Percentiles rank a stretch among this genome's conserved stretches.
These are phyloP conservation scores for Aspergillus diversus DNA, from an alignment of 495 filamentous ascomycete genomes.

Conservation along the genomic window DNA sequence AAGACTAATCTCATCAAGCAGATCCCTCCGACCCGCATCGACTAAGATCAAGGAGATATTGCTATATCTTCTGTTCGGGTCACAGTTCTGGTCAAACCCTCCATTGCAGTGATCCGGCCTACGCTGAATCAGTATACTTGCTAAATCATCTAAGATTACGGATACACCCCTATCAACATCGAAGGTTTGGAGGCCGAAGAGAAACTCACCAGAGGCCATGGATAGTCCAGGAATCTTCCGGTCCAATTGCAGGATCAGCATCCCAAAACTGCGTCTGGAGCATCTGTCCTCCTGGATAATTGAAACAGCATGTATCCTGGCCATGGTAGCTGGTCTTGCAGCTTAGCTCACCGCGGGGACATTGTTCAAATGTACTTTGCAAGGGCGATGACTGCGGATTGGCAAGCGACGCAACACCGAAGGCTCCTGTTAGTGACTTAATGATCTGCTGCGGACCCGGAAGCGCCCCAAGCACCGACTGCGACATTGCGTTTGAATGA, in stretches of 20 bases:
- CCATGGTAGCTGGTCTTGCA: conserved; percentile 60
- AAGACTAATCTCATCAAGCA: conserved; percentile 73
- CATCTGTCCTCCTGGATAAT: conserved; percentile 76
- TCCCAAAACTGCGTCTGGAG: conserved; percentile 93
- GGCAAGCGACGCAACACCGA: conserved; percentile 35
- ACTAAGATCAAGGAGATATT: conserved; percentile 72
- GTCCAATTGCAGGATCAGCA: conserved; percentile 66
- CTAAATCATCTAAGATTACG: neutral
- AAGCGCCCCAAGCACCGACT: conserved; percentile 28
- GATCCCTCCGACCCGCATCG: conserved; percentile 59
- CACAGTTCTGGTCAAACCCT: conserved; percentile 74
- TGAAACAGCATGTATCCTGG: conserved; percentile 78
- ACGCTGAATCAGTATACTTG: neutral
- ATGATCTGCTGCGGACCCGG: conserved; percentile 49
- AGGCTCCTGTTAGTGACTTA: conserved; percentile 38
- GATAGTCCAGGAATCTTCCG: conserved; percentile 79
- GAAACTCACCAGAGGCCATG: conserved; percentile 75
- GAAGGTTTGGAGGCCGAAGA: neutral
- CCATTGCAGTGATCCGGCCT: conserved; percentile 89
- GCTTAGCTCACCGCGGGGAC: conserved; percentile 56
- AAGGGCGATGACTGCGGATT: conserved; percentile 15
- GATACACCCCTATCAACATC: neutral
- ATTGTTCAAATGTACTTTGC: conserved; percentile 34
- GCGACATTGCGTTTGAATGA: conserved; percentile 6
- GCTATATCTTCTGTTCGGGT: conserved; percentile 65